phyloP scores from a whole-genome alignment of 345 rosid species.

The Eucalyptus marginata region DNA sequence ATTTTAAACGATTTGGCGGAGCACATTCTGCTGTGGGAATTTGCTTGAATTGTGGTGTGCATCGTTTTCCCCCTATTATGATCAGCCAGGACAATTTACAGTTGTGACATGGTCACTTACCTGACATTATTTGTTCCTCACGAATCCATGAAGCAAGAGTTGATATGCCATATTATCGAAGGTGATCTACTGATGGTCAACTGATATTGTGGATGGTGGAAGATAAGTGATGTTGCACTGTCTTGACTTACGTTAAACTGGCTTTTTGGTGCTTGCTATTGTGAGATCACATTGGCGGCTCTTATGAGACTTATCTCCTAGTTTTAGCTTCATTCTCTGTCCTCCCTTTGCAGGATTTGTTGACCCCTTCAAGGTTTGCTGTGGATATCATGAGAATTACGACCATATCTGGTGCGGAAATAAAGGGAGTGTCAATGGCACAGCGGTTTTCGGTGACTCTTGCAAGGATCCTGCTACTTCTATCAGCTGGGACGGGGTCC shows the following conservation, averaged over 20 bases:
- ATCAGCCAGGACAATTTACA: background rate
- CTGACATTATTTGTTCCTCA: background rate
- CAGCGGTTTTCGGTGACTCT: conserved; percentile 23
- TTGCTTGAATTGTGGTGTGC: background rate
- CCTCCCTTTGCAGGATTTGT: conserved; percentile 16
- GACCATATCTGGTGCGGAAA: conserved; percentile 53
- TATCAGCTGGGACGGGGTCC: conserved; percentile 52
- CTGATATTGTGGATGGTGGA: background rate
- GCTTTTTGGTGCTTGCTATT: background rate
- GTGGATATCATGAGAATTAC: conserved; percentile 40
- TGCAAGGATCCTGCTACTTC: conserved; percentile 36
- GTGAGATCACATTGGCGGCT: background rate
- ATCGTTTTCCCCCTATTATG: background rate
- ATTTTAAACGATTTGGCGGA: background rate
- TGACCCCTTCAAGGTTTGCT: conserved; percentile 47
- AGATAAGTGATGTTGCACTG: background rate
- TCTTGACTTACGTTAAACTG: background rate
- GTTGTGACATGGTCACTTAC: background rate
- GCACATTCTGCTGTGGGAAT: background rate
- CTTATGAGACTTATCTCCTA: background rate
- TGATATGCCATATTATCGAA: background rate
- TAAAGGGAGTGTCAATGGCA: conserved; percentile 20
- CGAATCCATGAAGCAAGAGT: background rate
- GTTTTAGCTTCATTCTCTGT: background rate
- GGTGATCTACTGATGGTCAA: background rate